A percentile compares a stretch with the other conserved stretches of the same genome.
Evolutionary conservation across 225 moss, liverwort and hornwort species (phyloP).

Genomic region (Antitrichia curtipendula): DNA sequence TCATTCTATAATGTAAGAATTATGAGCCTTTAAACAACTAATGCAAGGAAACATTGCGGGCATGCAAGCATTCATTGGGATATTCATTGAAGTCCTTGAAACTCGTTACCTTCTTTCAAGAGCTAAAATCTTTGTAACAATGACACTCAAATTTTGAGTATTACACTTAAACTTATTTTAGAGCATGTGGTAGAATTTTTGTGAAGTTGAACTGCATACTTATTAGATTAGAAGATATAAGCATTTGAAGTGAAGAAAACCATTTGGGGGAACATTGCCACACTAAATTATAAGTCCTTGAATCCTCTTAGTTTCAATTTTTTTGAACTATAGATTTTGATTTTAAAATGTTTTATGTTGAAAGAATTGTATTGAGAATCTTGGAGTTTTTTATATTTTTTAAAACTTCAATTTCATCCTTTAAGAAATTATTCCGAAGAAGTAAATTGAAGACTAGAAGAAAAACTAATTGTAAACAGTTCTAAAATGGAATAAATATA

Average conservation of each 20-base stretch:
- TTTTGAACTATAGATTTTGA: neutral
- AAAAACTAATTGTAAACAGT: neutral
- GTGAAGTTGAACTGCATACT: rapidly evolving
- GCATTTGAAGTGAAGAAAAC: neutral
- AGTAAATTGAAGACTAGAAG: rapidly evolving
- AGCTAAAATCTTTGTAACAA: neutral
- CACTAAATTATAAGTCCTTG: neutral
- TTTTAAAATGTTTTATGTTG: neutral
- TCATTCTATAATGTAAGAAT: neutral
- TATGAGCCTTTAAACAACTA: neutral
- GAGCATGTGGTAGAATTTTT: neutral
- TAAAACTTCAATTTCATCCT: neutral
- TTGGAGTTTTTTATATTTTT: neutral
- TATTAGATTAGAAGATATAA: neutral
- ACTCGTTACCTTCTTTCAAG: neutral
- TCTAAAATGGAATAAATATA: neutral
- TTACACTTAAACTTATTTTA: neutral
- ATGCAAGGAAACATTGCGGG: neutral
- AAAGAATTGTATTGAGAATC: neutral
- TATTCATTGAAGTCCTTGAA: neutral
- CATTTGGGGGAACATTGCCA: rapidly evolving
- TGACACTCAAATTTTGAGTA: neutral
- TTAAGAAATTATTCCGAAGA: neutral
- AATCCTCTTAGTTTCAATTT: rapidly evolving
- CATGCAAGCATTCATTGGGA: too few relatives aligned